Evolutionary conservation across 2,329 filamentous ascomycete species (phyloP), one percentile per base, ranked within the genome.

Genomic region (Cladosporium oxysporum): DNA sequence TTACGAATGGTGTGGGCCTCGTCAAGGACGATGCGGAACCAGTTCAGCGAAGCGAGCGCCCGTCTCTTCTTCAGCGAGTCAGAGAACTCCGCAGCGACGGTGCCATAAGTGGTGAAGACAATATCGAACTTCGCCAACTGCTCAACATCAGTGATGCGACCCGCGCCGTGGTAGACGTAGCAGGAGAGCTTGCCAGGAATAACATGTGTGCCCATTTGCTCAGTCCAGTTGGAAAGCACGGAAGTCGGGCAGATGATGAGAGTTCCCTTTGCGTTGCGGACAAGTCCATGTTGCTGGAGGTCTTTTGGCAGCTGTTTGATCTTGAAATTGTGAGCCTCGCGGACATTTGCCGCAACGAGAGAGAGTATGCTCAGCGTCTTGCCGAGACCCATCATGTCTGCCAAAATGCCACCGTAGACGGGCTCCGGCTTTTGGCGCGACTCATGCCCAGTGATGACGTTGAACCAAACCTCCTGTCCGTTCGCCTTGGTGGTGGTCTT

Each of bases 1-100:
- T 96, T 94, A 29, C 95, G 91, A 70, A 99, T 98, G 78, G 91
- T 91, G 76, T 99, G 95, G 0, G 93, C 95, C 79, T 99, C 94
- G 69, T 98, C 94, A 1, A 98, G 85, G 1, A 97, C 92, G 63
- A 98, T 91, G 23, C 94, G 90, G 76, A 97, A 97, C 91, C 93
- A 96, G 67, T 92, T 91, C 67, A 96, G 87, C 71, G 90, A 88
- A 63, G 90, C 87, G 44, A 97, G 80, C 0, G 93, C 91, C 16
- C 82, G 80, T 72, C 88, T 91, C 62, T 71, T 71, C 47, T 69
- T 62, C 14, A 68, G 70, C 1, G 66, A 66, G 18, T 67, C 71
- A 16, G 66, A 66, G 50, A 73, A 72, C 74, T 98, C 94, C 67
- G 90, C 91, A 0, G 91, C 89, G 26, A 96, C 87, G 0, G 92